Conservation (phyloP, 176 grass and related monocot species). For the Musa schizocarpa region DNA sequence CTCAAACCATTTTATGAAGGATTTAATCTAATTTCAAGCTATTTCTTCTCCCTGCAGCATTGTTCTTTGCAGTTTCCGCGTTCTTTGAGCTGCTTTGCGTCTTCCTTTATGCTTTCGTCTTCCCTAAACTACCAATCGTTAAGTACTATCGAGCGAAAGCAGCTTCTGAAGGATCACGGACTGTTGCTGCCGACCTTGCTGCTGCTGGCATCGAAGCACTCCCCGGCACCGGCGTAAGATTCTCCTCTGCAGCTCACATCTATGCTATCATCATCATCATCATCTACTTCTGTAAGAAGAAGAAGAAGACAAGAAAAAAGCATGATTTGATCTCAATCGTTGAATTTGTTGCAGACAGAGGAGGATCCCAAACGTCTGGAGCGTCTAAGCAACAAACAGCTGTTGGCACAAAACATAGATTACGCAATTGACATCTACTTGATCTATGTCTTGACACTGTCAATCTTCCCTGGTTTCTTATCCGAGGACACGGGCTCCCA, state of each 20-base stretch:
- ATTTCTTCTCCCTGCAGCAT: conserved; percentile 24
- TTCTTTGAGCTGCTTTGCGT: conserved; percentile 59
- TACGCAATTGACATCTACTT: conserved; percentile 41
- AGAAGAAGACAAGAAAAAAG: too few species aligned
- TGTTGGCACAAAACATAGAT: conserved; percentile 49
- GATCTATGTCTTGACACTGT: conserved; percentile 51
- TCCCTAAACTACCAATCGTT: conserved; percentile 83
- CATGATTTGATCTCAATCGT: too few species aligned
- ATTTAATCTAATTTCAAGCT: too few species aligned
- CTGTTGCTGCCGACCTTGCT: conserved; percentile 59
- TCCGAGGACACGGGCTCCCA: conserved; percentile 84
- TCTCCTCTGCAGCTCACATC: too few species aligned
- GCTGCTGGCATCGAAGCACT: conserved; percentile 36
- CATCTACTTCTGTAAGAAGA: too few species aligned
- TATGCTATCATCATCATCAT: too few species aligned
- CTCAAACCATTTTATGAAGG: too few species aligned
- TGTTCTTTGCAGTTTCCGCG: conserved; percentile 47
- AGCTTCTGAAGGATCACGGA: conserved; percentile 50
- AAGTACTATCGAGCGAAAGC: conserved; percentile 59
- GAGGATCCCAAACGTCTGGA: conserved; percentile 49
- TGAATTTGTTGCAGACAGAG: conserved; percentile 22
- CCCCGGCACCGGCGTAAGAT: too few species aligned
- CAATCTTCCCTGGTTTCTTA: conserved; percentile 82
- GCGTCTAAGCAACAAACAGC: conserved; percentile 43
- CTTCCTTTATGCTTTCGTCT: conserved; percentile 57